These are phyloP conservation scores for Exophiala calicioides DNA, from an alignment of 2,329 filamentous ascomycete genomes.

Conservation along the genomic window DNA sequence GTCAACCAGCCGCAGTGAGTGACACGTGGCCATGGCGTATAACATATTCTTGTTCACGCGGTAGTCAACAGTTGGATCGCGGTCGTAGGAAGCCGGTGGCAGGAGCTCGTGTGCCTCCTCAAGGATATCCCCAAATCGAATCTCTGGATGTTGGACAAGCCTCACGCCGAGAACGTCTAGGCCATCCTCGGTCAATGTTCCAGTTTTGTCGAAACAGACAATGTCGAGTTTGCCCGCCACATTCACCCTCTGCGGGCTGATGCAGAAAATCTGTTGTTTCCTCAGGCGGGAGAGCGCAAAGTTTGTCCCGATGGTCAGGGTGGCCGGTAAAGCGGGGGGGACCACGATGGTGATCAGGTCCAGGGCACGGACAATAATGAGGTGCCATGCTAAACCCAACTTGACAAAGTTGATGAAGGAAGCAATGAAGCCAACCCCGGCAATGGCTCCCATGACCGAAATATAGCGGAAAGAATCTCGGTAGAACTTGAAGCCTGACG, in stretches of 20 bases:
- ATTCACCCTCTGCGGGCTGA: constrained; percentile 95
- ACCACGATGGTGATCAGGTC: constrained; percentile 98
- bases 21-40: constrained; percentile 96
- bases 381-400: constrained; percentile 78
- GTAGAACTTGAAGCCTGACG: constrained; percentile 98
- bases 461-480: constrained; percentile 97
- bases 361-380: constrained; percentile 87
- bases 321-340: constrained; percentile 89
- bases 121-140: constrained; percentile 71
- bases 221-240: constrained; percentile 94
- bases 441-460: constrained; percentile 89
- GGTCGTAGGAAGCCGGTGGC: constrained; percentile 55
- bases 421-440: constrained; percentile 80
- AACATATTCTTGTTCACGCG: constrained; percentile 69
- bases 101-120: constrained; percentile 64
- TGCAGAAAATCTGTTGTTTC: constrained; percentile 91
- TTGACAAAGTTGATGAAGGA: constrained; percentile 93
- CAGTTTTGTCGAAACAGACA: constrained; percentile 98
- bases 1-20: constrained; percentile 84
- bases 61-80: constrained; percentile 62
- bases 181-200: constrained; percentile 95
- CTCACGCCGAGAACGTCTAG: constrained; percentile 88
- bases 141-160: constrained; percentile 65
- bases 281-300: constrained; percentile 87
- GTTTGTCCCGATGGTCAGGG: constrained; percentile 92